phyloP scores from a whole-genome alignment of 1,284 basidiomycete species.

The Exobasidium cylindrosporum region DNA sequence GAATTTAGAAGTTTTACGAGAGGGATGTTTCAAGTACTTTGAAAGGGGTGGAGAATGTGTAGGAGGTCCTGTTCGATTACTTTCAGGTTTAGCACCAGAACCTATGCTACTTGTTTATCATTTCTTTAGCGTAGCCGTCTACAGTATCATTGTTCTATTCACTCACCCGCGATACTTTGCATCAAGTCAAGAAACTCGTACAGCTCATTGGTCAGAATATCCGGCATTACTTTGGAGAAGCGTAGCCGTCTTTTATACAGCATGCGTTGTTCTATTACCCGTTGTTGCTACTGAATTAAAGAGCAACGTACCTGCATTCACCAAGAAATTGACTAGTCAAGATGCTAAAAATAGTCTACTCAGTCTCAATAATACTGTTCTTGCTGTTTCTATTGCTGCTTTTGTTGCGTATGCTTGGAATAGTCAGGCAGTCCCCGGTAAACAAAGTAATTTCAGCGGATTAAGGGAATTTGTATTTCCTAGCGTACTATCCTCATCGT shows the following conservation, averaged over 20 bases:
- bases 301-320: constrained; percentile 26
- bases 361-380: background rate
- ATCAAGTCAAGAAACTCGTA: constrained; percentile 16
- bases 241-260: constrained; percentile 47
- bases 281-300: constrained; percentile 51
- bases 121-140: constrained; percentile 94
- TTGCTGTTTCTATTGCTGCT: background rate
- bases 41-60: constrained; percentile 87
- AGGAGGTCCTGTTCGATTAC: constrained; percentile 69
- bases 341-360: background rate
- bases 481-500: background rate
- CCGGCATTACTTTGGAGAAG: constrained; percentile 32
- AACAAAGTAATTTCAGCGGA: background rate
- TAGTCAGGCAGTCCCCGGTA: background rate
- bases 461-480: background rate
- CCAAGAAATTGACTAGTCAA: background rate
- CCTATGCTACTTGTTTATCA: constrained; percentile 78
- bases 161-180: constrained; percentile 52
- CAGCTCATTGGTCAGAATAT: constrained; percentile 28
- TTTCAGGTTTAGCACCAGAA: constrained; percentile 65
- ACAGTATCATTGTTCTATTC: constrained; percentile 83
- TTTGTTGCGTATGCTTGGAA: background rate
- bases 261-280: constrained; percentile 50
- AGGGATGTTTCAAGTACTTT: constrained; percentile 97
- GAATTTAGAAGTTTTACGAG: constrained; percentile 75